phyloP scores from a whole-genome alignment of 257 asterid genomes.

The Cruciata laevipes region DNA sequence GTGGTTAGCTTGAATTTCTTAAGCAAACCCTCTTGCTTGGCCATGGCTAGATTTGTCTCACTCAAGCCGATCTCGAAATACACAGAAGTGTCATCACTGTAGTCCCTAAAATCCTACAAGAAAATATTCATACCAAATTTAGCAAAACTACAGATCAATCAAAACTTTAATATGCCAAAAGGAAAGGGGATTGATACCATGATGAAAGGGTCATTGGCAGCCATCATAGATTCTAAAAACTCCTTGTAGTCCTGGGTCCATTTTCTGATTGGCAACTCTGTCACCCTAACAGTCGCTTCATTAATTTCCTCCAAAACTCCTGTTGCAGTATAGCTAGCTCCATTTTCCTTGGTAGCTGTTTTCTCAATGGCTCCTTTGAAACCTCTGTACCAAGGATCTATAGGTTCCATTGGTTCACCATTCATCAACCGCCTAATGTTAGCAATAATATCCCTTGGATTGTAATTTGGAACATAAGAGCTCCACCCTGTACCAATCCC shows the following conservation, averaged over 20 bases:
- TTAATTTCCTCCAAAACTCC: slow-evolving; percentile 71
- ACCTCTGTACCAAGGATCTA: slow-evolving; percentile 96
- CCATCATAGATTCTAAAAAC: slow-evolving; percentile 67
- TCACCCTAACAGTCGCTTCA: slow-evolving; percentile 57
- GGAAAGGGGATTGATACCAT: slow-evolving; percentile 36
- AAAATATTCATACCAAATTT: slow-evolving; percentile 4
- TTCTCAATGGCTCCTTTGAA: slow-evolving; percentile 72
- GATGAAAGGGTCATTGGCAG: slow-evolving; percentile 74
- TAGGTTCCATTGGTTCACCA: slow-evolving; percentile 63
- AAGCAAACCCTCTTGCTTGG: slow-evolving; percentile 39
- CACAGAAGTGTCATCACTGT: slow-evolving; percentile 61
- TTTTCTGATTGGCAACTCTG: slow-evolving; percentile 80
- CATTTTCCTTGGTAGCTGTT: slow-evolving; percentile 58
- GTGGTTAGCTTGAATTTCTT: slow-evolving; percentile 22
- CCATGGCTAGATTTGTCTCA: slow-evolving; percentile 47
- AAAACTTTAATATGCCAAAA: background rate
- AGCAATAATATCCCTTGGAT: slow-evolving; percentile 75
- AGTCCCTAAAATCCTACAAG: slow-evolving; percentile 56
- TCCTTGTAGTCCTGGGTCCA: slow-evolving; percentile 97
- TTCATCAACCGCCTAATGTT: slow-evolving; percentile 66
- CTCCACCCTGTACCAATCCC: slow-evolving; percentile 99
- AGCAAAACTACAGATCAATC: background rate
- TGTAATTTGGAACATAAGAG: slow-evolving; percentile 74
- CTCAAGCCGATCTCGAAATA: slow-evolving; percentile 51
- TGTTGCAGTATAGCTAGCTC: slow-evolving; percentile 50